phyloP scores from a whole-genome alignment of 352 stramenopile genomes.

The Phytopythium ostracodes region DNA sequence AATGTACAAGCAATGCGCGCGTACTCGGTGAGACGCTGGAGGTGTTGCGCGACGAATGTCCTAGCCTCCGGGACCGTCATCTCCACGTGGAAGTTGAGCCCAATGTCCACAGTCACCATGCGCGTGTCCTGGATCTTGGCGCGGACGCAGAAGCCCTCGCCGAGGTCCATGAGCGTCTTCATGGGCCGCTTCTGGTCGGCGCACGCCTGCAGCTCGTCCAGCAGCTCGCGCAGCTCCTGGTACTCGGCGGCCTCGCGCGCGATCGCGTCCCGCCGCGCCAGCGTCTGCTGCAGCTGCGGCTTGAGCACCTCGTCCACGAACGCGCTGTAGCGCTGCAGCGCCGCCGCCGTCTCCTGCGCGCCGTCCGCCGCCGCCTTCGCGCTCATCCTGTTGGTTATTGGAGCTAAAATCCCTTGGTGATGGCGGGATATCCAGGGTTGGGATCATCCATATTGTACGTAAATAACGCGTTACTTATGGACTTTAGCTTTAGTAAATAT shows the following conservation, averaged over 20 bases:
- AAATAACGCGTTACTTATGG: background rate
- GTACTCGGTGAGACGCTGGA: conserved; percentile 50
- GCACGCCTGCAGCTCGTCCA: conserved; percentile 27
- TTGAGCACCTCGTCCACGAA: conserved; percentile 72
- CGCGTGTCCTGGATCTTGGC: conserved; percentile 57
- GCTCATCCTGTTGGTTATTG: background rate
- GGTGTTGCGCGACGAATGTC: conserved; percentile 47
- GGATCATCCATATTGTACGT: background rate
- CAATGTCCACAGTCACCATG: conserved; percentile 65
- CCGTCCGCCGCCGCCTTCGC: background rate
- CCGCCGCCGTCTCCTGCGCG: conserved; percentile 12
- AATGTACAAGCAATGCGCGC: background rate
- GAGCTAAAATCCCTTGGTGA: background rate
- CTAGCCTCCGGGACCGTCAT: conserved; percentile 67
- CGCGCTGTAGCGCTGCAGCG: conserved; percentile 54
- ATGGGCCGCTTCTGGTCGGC: conserved; percentile 14
- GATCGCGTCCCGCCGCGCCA: conserved; percentile 46
- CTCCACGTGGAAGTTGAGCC: conserved; percentile 72
- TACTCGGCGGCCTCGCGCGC: conserved; percentile 60
- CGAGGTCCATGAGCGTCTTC: conserved; percentile 61
- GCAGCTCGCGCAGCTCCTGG: conserved; percentile 42
- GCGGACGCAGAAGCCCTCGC: conserved; percentile 69
- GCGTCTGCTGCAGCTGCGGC: conserved; percentile 58
- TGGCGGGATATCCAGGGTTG: too few species aligned
- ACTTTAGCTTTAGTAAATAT: background rate